Evolutionary conservation across 192 early-diverging fungal species (phyloP), one percentile per base, ranked within the genome.

Genomic region (Dimargaris xerosporica): DNA sequence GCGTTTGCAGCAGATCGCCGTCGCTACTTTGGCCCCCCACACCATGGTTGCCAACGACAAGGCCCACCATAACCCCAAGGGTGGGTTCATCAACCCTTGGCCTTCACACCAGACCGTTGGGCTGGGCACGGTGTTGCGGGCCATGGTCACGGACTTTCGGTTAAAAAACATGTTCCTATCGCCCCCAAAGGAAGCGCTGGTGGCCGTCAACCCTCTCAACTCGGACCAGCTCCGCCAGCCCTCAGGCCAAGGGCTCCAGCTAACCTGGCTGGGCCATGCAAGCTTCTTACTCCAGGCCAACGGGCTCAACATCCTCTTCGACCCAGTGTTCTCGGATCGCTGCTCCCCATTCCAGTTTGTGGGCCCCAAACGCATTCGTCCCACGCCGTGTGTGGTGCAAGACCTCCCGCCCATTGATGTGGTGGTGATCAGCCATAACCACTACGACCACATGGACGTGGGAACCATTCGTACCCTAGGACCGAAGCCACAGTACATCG

Each of bases 401-500:
- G 85, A 85, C 16, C 65, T 90, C 28, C 84, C 86, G 0, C 71
- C 73, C 5, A 74, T 91, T 48, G 88, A 91, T 55, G 75, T 79
- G 0, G 80, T 93, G 10, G 70, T 91, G 9, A 80, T 93, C 31
- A 82, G 78, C 34, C 91, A 94, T 68, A 91, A 91, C 69, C 91
- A 94, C 65, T 94, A 91, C 67, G 91, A 91, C 66, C 90, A 91
- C 56, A 64, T 91, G 64, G 91, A 93, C 69, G 62, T 80, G 63
- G 62, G 73, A 41, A 87, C 85, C 17, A 77, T 90, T 46, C 66
- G 75, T 31, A 64, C 67, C 11, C 67, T 93, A 11, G 72, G 70
- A 1, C 66, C 67, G 25, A 62, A 70, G 41, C 75, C 78, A 54
- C 73, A 70, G 30, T 90, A 82, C 59, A 89, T 80, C 67, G 85